Evolutionary conservation across 2,329 filamentous ascomycete species (phyloP).

Genomic region (Cladosporium austrohemisphaericum): DNA sequence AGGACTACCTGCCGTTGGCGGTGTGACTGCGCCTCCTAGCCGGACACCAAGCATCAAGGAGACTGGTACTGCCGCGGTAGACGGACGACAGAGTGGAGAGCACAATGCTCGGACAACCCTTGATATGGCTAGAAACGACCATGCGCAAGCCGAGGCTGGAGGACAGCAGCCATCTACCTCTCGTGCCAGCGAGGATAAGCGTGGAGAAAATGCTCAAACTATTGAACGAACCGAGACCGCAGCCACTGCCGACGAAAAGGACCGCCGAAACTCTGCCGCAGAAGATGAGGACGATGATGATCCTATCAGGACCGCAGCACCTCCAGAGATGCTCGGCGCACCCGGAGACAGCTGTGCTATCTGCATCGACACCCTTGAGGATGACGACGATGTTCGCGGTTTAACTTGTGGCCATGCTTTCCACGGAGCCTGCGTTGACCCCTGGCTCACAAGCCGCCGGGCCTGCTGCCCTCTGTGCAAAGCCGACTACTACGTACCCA

Average conservation of each 20-base stretch:
- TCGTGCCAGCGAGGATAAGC: slow-evolving; percentile 19
- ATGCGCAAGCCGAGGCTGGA: slow-evolving; percentile 41
- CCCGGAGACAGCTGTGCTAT: slow-evolving; percentile 94
- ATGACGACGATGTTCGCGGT: slow-evolving; percentile 92
- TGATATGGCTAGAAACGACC: slow-evolving; percentile 43
- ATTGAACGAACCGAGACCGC: slow-evolving; percentile 32
- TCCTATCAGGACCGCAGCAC: slow-evolving; percentile 76
- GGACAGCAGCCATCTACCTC: slow-evolving; percentile 17
- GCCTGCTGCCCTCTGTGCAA: slow-evolving; percentile 98
- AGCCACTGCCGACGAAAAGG: slow-evolving; percentile 52
- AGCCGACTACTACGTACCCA: slow-evolving; percentile 93
- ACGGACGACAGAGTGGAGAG: slow-evolving; percentile 8
- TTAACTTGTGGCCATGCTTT: slow-evolving; percentile 97
- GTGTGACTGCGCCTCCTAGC: slow-evolving; percentile 71
- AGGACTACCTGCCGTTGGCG: slow-evolving; percentile 78
- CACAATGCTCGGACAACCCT: slow-evolving; percentile 34
- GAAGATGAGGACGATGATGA: slow-evolving; percentile 74
- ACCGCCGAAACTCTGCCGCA: slow-evolving; percentile 5
- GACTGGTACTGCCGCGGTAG: not conserved
- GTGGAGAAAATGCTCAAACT: slow-evolving; percentile 30
- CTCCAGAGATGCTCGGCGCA: slow-evolving; percentile 73
- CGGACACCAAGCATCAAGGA: slow-evolving; percentile 67
- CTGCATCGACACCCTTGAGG: slow-evolving; percentile 88
- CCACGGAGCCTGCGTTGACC: slow-evolving; percentile 91
- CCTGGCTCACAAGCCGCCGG: slow-evolving; percentile 89